phyloP scores from a whole-genome alignment of 1,139 yeast genomes.

The Yamadazyma aaseri region DNA sequence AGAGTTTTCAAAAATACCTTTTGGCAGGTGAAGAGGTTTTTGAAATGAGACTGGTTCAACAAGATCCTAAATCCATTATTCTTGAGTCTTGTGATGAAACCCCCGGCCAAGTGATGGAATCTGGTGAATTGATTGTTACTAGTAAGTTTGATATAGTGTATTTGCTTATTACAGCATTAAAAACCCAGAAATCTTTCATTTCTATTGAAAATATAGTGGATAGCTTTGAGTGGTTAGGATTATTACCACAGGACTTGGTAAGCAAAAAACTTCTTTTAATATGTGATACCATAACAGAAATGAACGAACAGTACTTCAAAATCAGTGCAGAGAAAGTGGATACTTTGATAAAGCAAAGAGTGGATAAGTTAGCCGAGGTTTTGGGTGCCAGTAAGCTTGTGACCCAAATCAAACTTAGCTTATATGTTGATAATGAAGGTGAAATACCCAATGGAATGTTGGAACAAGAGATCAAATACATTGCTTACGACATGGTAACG shows the following conservation, averaged over 20 bases:
- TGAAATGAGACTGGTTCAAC: constrained; percentile 35
- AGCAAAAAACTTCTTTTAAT: constrained; percentile 27
- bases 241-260: constrained; percentile 25
- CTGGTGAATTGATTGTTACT: constrained; percentile 40
- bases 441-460: constrained; percentile 30
- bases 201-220: constrained; percentile 52
- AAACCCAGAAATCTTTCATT: constrained; percentile 32
- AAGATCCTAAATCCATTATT: constrained; percentile 35
- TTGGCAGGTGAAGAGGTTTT: constrained; percentile 18
- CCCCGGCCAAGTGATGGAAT: constrained; percentile 29
- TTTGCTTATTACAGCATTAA: constrained; percentile 39
- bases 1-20: constrained; percentile 20
- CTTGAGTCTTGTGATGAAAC: constrained; percentile 22
- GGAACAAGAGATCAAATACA: constrained; percentile 15
- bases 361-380: constrained; percentile 16
- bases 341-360: constrained; percentile 29
- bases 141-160: constrained; percentile 44
- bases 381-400: constrained; percentile 19
- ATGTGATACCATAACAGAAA: constrained; percentile 48
- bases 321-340: constrained; percentile 34
- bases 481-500: constrained; percentile 13
- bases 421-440: constrained; percentile 21
- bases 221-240: constrained; percentile 24
- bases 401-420: constrained; percentile 37
- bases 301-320: constrained; percentile 49